Evolutionary conservation across 1,284 basidiomycete genomes (phyloP).

Genomic region (Moniliella sp.): DNA sequence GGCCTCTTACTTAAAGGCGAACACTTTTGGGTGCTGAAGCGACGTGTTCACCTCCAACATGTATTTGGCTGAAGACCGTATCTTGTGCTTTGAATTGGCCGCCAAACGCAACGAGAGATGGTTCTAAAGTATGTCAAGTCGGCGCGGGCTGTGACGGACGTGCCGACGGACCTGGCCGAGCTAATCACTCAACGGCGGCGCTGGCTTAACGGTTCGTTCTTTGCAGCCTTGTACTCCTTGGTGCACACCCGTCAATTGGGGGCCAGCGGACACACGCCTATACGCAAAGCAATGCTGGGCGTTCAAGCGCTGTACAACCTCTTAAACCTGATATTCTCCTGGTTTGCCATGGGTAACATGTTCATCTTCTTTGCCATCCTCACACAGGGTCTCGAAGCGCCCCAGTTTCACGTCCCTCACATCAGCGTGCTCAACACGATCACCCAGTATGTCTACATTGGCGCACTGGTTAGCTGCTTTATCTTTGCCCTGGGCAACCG

Average conservation of each 20-base stretch:
- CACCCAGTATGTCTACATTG: slow-evolving; percentile 10
- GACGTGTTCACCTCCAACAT: slow-evolving; percentile 54
- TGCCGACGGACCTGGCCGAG: slow-evolving; percentile 57
- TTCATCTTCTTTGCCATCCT: slow-evolving; percentile 65
- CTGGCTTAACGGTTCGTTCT: slow-evolving; percentile 70
- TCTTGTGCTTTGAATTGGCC: slow-evolving; percentile 75
- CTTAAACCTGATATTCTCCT: slow-evolving; percentile 47
- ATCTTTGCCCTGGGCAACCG: slow-evolving; percentile 2
- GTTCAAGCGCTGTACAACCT: slow-evolving; percentile 38
- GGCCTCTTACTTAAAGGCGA: slow-evolving; percentile 76
- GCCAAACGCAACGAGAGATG: slow-evolving; percentile 64
- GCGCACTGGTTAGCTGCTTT: slow-evolving; percentile 10
- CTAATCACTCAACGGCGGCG: slow-evolving; percentile 52
- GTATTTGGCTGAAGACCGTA: slow-evolving; percentile 74
- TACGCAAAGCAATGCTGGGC: slow-evolving; percentile 60
- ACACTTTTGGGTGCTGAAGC: slow-evolving; percentile 16
- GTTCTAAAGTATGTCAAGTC: slow-evolving; percentile 82
- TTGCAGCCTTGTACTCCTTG: slow-evolving; percentile 65
- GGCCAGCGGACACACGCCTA: slow-evolving; percentile 68
- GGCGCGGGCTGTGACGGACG: slow-evolving; percentile 73
- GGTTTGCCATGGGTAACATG: slow-evolving; percentile 60
- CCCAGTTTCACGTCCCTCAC: slow-evolving; percentile 65
- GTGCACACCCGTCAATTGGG: slow-evolving; percentile 64
- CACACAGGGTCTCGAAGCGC: slow-evolving; percentile 36
- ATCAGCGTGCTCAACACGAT: slow-evolving; percentile 6